Percentiles rank a stretch among this genome's conserved stretches.
phyloP scores from a whole-genome alignment of 1,139 yeast genomes.

The Debaryomyces psychrophilus region DNA sequence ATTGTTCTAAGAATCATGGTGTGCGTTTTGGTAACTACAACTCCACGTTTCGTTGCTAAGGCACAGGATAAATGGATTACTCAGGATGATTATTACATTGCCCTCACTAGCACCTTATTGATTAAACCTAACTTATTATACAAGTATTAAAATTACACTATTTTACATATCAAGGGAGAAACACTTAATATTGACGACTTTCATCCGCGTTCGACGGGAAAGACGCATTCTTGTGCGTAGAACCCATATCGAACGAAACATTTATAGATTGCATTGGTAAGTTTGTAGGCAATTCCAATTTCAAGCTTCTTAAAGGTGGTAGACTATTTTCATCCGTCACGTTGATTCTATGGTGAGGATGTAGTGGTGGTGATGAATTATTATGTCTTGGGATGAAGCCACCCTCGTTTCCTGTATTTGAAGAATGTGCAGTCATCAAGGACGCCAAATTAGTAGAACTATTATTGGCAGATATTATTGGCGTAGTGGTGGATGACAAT shows the following conservation, averaged over 20 bases:
- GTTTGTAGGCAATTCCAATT: conserved; percentile 51
- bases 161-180: conserved; percentile 1
- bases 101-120: neutral
- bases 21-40: neutral
- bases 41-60: neutral
- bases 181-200: neutral
- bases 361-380: conserved; percentile 5
- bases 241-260: conserved; percentile 5
- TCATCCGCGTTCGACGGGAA: neutral
- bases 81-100: neutral
- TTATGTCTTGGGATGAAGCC: conserved; percentile 9
- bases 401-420: neutral
- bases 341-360: neutral
- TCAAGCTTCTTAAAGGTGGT: conserved; percentile 55
- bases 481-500: conserved; percentile 45
- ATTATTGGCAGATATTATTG: conserved; percentile 46
- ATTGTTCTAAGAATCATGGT: neutral
- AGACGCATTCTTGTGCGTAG: conserved; percentile 3
- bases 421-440: conserved; percentile 34
- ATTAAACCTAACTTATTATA: conserved; percentile 3
- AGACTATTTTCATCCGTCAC: conserved; percentile 35
- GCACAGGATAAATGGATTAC: neutral
- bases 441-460: conserved; percentile 48
- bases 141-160: conserved; percentile 4
- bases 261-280: conserved; percentile 26